Base-by-base conservation (phyloP, 2,329 filamentous ascomycete genomes). In the Clarireedia sp. region DNA sequence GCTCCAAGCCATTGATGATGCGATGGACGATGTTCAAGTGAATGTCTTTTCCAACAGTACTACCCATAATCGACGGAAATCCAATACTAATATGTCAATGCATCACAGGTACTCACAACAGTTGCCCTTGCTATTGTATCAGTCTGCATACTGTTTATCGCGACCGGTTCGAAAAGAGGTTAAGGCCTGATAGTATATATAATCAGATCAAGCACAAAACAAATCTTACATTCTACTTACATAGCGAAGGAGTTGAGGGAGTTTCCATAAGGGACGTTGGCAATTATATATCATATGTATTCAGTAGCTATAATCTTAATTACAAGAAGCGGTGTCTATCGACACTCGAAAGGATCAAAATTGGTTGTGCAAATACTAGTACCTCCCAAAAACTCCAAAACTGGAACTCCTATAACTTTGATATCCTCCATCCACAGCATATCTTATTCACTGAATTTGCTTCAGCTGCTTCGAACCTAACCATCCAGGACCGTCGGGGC, bases 81-180 rank as follows among this genome's bases (percentile, higher is more conserved):
- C 29, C 10, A 12, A 12, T 33, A 33, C 29, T 33, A 4, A 33
- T 10, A 33, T 14, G 4, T 4, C 2, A 33, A 9, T 33, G 17
- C 40, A 43, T 19, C 17, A 17, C 51, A 86, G 83, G 73, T 86
- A 23, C 79, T 89, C 64, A 80, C 76, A 2, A 70, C 81, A 3
- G 77, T 88, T 26, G 80, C 85, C 3, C 65, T 78, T 8, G 76
- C 76, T 37, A 89, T 89, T 59, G 74, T 88, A 26, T 82, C 77
- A 7, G 81, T 85, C 8, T 87, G 85, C 63, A 69, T 87, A 1
- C 71, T 87, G 10, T 74, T 89, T 3, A 68, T 89, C 3, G 70
- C 71, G 17, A 75, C 73, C 9, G 71, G 74, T 57, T 64, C 67
- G 14, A 62, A 68, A 51, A 55, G 63, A 46, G 33, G 14, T 49